Base-by-base conservation (phyloP, 208 protist genomes). In the Leishmania arabica region DNA sequence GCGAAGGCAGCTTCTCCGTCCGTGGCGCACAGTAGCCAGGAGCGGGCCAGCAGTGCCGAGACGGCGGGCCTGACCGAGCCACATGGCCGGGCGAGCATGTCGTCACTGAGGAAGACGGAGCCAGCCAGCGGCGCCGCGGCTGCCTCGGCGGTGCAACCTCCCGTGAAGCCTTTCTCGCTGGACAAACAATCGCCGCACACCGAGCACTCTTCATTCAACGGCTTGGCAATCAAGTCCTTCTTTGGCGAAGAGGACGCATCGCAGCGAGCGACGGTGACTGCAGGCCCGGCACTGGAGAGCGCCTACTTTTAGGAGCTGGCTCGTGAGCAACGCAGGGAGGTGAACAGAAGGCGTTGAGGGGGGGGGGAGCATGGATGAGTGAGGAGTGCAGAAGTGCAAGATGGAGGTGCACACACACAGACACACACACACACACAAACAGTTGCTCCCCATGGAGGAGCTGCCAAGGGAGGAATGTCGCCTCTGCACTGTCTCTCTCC, bases 261-360 rank as follows among this genome's bases (percentile, higher is more conserved):
- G 19, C 47, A 66, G 68, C 58, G 65, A 37, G 66, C 81, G 19
- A 54, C 45, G 24, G 47, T 51, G 40, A 76, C 86, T 13, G 83
- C 72, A 31, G 86, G 62, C 0, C 11, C 47, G 15, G 75, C 27
- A 9, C 11, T 62, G 37, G 70, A 77, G 58, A 92, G 89, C 45
- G 86, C 89, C 45, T 92, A 92, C 83, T 92, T 92, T 81, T 92
- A 86, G 71, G 7, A 9, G 24, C 9, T 17, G 21, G 15, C 9
- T 34, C 24, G 13, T 15, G 68, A 8, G 13, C 24, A 34, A 2
- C 1, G 42, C 19, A 51, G 1, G 37, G 19, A 27, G 6, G 15
- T 9, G 8, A 34, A 11, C 17, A 37, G 37, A 8, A 19, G 37
- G 17, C 37, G 40, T 47, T 40, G 37, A 27, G 19, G n/a, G 19